A percentile compares a stretch with the other conserved stretches of the same genome.
Evolutionary conservation across 1,284 basidiomycete genomes (phyloP).

Genomic region (Austroboletus niveus): DNA sequence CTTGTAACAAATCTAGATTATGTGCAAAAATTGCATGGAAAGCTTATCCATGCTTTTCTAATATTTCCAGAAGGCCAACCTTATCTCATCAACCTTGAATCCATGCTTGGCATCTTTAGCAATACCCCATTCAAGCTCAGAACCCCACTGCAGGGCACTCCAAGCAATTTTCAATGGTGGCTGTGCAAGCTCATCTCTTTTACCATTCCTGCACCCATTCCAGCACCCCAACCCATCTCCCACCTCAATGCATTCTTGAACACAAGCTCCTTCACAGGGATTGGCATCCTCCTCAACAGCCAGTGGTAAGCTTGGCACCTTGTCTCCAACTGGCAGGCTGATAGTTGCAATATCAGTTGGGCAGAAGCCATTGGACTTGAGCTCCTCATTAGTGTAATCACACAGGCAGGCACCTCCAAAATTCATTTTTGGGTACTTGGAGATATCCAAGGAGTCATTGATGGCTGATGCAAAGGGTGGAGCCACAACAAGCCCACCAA

Average conservation of each 20-base stretch:
- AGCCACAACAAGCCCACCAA: neutral
- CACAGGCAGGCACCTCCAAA: neutral
- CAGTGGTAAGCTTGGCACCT: constrained; percentile 14
- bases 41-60: constrained; percentile 31
- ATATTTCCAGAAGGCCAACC: constrained; percentile 32
- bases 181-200: neutral
- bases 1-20: constrained; percentile 16
- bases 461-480: neutral
- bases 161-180: neutral
- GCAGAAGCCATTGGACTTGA: constrained; percentile 23
- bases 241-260: neutral
- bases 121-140: constrained; percentile 27
- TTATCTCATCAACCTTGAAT: constrained; percentile 34
- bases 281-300: constrained; percentile 16
- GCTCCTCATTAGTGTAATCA: constrained; percentile 15
- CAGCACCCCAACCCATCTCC: neutral
- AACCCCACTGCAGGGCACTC: neutral
- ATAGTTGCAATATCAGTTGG: constrained; percentile 30
- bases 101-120: constrained; percentile 20
- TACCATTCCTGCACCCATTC: neutral
- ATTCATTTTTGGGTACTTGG: constrained; percentile 19
- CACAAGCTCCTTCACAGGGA: constrained; percentile 3
- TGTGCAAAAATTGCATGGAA: constrained; percentile 33
- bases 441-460: constrained; percentile 18
- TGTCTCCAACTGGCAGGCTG: neutral